Evolutionary conservation across 2,329 filamentous ascomycete genomes (phyloP), one percentile per base, ranked within the genome.

Genomic region (Chaetomium olivaceum): DNA sequence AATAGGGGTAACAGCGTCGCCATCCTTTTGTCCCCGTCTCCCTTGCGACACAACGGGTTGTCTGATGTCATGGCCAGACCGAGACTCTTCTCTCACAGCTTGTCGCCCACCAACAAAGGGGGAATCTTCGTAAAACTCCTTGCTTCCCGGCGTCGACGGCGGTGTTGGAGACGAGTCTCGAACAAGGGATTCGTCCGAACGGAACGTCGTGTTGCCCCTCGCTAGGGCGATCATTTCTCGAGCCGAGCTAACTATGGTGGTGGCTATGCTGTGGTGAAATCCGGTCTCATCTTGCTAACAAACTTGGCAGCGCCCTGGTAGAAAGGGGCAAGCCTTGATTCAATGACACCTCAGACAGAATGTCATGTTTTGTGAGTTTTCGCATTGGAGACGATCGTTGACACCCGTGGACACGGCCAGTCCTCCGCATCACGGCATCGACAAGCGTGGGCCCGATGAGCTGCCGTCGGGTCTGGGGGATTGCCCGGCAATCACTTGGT

Each of bases 341-440:
- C 39, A 58, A 21, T 31, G 36, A 4, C 39, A 5, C 25, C 39
- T 56, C 58, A 65, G 58, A 52, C 58, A 58, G 48, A 65, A 58
- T 61, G 58, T n/a, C 14, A n/a, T 61, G 43, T 62, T 39, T 56
- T 23, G 55, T n/a, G n/a, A n/a, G 27, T 25, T 21, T 2, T 31
- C 21, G 23, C 9, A 23, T 33, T 46, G 60, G 25, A 31, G 27
- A 36, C 36, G 29, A 14, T 25, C 16, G 23, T 1, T 19, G 16
- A 31, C 43, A 50, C 31, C 31, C 31, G 31, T 33, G 9, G 9
- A 33, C 39, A 48, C 36, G 39, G 39, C 14, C 25, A 7, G 16
- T 6, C 9, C n/a, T 61, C 31, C 6, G 23, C 58, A 54, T 12
- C 31, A 14, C 31, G 31, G 31, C 31, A 33, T 3, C 31, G n/a